A percentile compares a stretch with the other conserved stretches of the same genome.
phyloP scores from a whole-genome alignment of 306 rosid species.

The Rosa multiflora region DNA sequence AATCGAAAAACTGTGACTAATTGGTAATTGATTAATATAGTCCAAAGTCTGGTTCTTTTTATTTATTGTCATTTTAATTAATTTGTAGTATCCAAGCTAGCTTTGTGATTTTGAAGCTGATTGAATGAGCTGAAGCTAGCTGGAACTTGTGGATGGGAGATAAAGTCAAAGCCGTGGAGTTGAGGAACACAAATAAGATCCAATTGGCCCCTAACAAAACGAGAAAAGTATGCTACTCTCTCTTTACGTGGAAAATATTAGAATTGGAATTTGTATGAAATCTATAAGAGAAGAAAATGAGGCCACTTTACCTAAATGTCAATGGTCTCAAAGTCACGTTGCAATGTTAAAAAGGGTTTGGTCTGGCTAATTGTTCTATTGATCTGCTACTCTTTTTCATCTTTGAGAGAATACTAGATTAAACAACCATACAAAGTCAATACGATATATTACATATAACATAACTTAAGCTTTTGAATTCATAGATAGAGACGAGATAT shows the following conservation, averaged over 20 bases:
- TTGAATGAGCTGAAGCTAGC: slow-evolving; percentile 2
- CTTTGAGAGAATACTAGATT: no score
- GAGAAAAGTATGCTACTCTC: not conserved
- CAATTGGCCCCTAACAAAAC: not conserved
- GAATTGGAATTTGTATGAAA: not conserved
- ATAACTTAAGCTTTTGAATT: no score
- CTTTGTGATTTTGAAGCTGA: not conserved
- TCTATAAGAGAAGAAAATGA: not conserved
- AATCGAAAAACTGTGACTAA: not conserved
- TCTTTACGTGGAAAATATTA: not conserved
- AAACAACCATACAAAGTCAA: no score
- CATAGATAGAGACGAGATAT: no score
- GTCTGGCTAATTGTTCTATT: not conserved
- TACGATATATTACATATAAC: no score
- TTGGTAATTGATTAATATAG: not conserved
- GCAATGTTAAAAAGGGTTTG: not conserved
- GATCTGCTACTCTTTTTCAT: not conserved
- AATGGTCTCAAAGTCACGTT: not conserved
- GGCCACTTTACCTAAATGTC: not conserved
- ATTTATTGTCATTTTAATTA: not conserved
- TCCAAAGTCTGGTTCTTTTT: not conserved
- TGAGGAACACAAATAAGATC: not conserved
- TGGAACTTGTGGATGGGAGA: not conserved
- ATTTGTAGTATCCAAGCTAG: not conserved
- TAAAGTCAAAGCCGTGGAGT: slow-evolving; percentile 12